Base-by-base conservation (phyloP, 148 eudicot genomes). In the Rhododendron kiyosumense region DNA sequence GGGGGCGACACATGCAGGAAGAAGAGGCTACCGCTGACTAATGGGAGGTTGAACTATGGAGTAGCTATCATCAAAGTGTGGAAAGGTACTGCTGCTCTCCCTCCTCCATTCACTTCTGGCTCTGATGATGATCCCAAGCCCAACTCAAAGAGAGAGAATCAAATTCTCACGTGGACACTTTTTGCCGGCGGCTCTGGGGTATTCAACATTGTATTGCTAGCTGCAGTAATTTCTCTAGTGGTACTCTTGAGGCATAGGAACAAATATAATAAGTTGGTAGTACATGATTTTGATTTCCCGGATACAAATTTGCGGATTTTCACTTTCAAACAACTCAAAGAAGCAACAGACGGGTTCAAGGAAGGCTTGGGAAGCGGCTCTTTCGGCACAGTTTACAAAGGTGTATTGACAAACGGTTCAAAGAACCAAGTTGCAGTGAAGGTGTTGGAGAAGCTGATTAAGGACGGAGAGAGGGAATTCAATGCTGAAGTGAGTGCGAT, bases 341-440 rank as follows among this genome's bases (percentile, higher is more conserved):
- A 74, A 51, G 87, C 87, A 11, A 73, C 87, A 28, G 78, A 74
- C 41, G 83, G 83, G 22, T 86, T 86, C 80, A 81, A 83, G 38
- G 81, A 86, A 36, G 87, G 82, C 46, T 43, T 86, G 15, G 87
- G 87, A 41, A 81, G 85, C 32, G 87, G 87, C 32, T 75, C 81
- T 24, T 59, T 45, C 13, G 87, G 87, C 22, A 81, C 54, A 51
- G 84, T 86, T 3, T 86, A 81, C 20, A 81, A 86, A 86, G 87
- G 87, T 34, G 32, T 48, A 7, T 45, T 86, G 17, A 2, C 32
- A 20, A 15, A 2, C 38, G 14, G 84, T 80, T 41, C 74, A 30
- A 63, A 85, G 48, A 63, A 59, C 14, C 24, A 48, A 14, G 54
- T 86, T 43, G 87, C 87, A 20, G 84, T 82, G 22, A 81, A 80